Percentiles rank a stretch among this genome's conserved stretches.
Evolutionary conservation across 768 basidiomycete species (phyloP).

Genomic region (Podaxis pistillaris): DNA sequence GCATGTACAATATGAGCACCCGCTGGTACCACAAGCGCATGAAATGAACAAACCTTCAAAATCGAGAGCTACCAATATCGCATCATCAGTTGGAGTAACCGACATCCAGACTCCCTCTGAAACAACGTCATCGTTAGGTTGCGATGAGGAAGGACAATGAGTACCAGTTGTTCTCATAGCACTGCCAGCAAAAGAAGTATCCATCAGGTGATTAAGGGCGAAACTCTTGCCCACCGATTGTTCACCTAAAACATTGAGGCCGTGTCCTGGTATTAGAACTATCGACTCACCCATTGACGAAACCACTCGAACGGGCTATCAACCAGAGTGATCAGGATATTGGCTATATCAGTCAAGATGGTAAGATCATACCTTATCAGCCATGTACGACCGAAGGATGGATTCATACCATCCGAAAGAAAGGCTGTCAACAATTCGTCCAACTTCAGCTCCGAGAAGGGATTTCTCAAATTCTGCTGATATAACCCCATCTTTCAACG

Average conservation of each 20-base stretch:
- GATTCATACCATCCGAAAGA: constrained; percentile 68
- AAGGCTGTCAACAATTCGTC: constrained; percentile 51
- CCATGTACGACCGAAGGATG: constrained; percentile 61
- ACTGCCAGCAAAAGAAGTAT: constrained; percentile 64
- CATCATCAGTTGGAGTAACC: constrained; percentile 55
- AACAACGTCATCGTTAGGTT: not conserved
- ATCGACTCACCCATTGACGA: constrained; percentile 53
- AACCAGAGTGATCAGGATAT: not conserved
- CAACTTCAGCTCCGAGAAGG: constrained; percentile 58
- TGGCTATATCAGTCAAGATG: constrained; percentile 9
- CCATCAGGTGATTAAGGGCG: constrained; percentile 56
- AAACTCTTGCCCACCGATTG: constrained; percentile 67
- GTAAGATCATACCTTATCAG: constrained; percentile 40
- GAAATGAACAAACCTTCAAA: constrained; percentile 48
- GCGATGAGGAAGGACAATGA: not conserved
- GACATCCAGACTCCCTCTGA: constrained; percentile 67
- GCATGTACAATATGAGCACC: not conserved
- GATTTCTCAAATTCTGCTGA: constrained; percentile 49
- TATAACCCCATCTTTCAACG: constrained; percentile 52
- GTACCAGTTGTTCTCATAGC: constrained; percentile 62
- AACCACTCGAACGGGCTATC: constrained; percentile 59
- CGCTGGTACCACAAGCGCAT: not conserved
- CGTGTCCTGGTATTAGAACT: not conserved
- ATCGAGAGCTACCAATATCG: constrained; percentile 56
- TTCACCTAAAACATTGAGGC: constrained; percentile 36